Conservation (phyloP, 257 asterid genomes). For the Jaltomata sinuosa region DNA sequence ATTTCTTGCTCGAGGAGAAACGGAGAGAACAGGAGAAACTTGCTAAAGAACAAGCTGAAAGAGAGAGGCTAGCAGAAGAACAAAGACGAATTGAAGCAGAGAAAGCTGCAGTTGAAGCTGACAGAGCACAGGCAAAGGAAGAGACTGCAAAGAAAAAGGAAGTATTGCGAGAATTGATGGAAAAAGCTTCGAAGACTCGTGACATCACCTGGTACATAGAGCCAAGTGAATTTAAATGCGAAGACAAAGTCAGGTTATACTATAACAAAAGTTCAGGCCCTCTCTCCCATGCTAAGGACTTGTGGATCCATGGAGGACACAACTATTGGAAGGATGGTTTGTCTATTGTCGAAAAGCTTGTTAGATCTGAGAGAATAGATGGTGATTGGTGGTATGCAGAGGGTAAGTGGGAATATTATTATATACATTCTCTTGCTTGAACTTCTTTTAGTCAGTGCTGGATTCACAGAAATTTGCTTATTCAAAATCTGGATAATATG, state of each 20-base stretch:
- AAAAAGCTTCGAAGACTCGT: slow-evolving; percentile 32
- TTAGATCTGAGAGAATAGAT: slow-evolving; percentile 30
- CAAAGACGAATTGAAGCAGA: slow-evolving; percentile 70
- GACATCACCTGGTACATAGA: slow-evolving; percentile 65
- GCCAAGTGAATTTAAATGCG: slow-evolving; percentile 52
- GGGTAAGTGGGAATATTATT: slow-evolving; percentile 31
- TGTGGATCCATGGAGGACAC: slow-evolving; percentile 95
- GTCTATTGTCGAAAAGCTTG: slow-evolving; percentile 61
- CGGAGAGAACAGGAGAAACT: slow-evolving; percentile 62
- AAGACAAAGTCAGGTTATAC: slow-evolving; percentile 51
- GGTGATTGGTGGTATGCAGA: slow-evolving; percentile 93
- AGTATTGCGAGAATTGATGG: slow-evolving; percentile 35
- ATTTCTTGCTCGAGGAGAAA: slow-evolving; percentile 90
- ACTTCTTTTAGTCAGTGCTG: neutral
- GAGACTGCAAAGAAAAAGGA: slow-evolving; percentile 51
- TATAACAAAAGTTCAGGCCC: slow-evolving; percentile 76
- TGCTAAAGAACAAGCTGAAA: slow-evolving; percentile 64
- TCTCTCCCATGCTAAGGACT: slow-evolving; percentile 41
- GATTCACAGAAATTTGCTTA: neutral
- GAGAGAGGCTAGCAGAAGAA: slow-evolving; percentile 61
- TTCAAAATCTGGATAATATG: neutral
- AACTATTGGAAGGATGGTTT: slow-evolving; percentile 78
- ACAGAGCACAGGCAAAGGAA: slow-evolving; percentile 65
- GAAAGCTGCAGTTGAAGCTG: slow-evolving; percentile 61
- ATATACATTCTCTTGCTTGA: slow-evolving; percentile 5